These are phyloP conservation scores for Striga hermonthica DNA, from an alignment of 305 asterid species.

Conservation along the genomic window DNA sequence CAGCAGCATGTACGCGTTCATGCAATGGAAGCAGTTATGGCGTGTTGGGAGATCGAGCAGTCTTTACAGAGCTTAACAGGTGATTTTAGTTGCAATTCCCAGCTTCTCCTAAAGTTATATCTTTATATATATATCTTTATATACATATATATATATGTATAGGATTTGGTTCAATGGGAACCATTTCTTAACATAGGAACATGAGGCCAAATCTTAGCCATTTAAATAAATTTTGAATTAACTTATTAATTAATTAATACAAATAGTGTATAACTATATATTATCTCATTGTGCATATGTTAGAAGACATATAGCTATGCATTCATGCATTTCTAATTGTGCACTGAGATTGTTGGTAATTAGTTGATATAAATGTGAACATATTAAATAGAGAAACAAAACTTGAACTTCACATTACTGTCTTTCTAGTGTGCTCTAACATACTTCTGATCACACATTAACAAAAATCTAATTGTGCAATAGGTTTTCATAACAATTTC, in stretches of 20 bases:
- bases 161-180: too few relatives aligned
- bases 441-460: not conserved
- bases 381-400: too few relatives aligned
- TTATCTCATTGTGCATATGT: too few relatives aligned
- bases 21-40: constrained; percentile 99
- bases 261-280: not conserved
- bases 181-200: too few relatives aligned
- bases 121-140: not conserved
- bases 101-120: not conserved
- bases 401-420: too few relatives aligned
- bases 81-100: constrained; percentile 6
- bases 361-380: too few relatives aligned
- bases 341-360: too few relatives aligned
- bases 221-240: too few relatives aligned
- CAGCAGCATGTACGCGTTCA: constrained; percentile 98
- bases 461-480: not conserved
- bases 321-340: too few relatives aligned
- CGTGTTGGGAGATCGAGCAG: constrained; percentile 99
- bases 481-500: not conserved
- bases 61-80: constrained; percentile 95
- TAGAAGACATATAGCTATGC: too few relatives aligned
- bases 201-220: too few relatives aligned
- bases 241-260: not conserved
- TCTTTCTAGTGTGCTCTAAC: not conserved
- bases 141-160: too few relatives aligned